Evolutionary conservation across 2,329 filamentous ascomycete genomes (phyloP), one percentile per base, ranked within the genome.

Genomic region (Penicillium paneum): DNA sequence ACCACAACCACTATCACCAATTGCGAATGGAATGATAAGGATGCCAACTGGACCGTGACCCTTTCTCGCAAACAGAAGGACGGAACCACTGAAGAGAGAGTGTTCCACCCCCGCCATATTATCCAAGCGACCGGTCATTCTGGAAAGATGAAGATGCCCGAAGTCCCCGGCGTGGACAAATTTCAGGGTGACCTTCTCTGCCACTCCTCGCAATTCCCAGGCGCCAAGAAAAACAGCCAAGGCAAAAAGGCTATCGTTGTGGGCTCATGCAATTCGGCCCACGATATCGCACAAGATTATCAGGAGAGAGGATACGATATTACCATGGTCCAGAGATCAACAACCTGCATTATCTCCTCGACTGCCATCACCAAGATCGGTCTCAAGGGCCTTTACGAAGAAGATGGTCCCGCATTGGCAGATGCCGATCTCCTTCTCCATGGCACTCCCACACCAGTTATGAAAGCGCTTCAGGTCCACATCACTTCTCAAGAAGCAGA

Each of bases 241-340:
- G 17, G 79, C 3, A 86, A 84, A 67, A 85, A 81, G 56, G 86
- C 83, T 0, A 72, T 89, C 1, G 81, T 90, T 0, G 77, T 90
- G 0, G 87, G 87, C 1, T 84, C 82, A 2, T 87, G 85, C 69
- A 89, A 88, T 69, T 87, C 83, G 0, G 84, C 78, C 5, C 84
- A 88, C 62, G 86, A 89, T 59, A 89, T 89, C 53, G 82, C 84
- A 0, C 85, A 88, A 54, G 84, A 89, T 58, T 88, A 80, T 62
- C 78, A 81, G 35, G 84, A 88, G 61, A 83, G 84, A 46, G 87
- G 87, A 0, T 85, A 85, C 57, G 74, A 82, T 2, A 39, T 39
- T 0, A 39, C 36, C 21, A 39, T 39, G 36, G 36, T 39, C 5
- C 36, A 39, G 36, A 39, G 36, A 39, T 39, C 36, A 0, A 39